Evolutionary conservation across 2,329 filamentous ascomycete species (phyloP).

Genomic region (Fusarium scirpi): DNA sequence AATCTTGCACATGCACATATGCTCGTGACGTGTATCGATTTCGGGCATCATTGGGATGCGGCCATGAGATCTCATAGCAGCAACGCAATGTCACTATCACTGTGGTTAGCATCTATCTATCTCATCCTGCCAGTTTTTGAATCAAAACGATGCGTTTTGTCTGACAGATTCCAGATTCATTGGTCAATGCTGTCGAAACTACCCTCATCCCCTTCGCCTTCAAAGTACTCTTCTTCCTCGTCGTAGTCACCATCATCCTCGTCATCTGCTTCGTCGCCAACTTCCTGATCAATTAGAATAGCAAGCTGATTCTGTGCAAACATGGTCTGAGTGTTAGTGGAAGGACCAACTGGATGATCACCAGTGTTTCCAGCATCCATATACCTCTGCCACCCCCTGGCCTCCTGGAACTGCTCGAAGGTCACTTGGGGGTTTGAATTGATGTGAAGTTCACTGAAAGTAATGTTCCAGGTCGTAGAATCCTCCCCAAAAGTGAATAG

Average conservation of each 20-base stretch:
- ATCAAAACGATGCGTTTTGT: neutral
- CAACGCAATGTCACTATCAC: neutral
- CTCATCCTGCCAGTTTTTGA: neutral
- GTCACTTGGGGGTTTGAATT: conserved; percentile 12
- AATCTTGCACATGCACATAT: neutral
- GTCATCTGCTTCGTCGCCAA: neutral
- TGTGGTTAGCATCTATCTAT: neutral
- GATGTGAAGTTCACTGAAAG: conserved; percentile 11
- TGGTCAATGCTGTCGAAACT: neutral
- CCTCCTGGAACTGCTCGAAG: neutral
- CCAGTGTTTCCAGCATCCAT: neutral
- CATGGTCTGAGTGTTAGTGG: neutral
- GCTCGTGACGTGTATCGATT: neutral
- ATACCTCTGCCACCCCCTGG: conserved; percentile 10
- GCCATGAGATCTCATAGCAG: neutral
- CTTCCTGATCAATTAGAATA: neutral
- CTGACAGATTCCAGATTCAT: neutral
- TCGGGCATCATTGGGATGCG: neutral
- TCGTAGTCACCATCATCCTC: neutral
- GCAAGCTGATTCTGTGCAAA: neutral
- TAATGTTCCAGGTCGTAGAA: conserved; percentile 13
- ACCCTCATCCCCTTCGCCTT: neutral
- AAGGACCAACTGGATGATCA: neutral
- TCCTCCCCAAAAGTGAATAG: conserved; percentile 7
- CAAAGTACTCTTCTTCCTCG: neutral